Conservation (phyloP, 345 rosid genomes). For the Turritis glabra region DNA sequence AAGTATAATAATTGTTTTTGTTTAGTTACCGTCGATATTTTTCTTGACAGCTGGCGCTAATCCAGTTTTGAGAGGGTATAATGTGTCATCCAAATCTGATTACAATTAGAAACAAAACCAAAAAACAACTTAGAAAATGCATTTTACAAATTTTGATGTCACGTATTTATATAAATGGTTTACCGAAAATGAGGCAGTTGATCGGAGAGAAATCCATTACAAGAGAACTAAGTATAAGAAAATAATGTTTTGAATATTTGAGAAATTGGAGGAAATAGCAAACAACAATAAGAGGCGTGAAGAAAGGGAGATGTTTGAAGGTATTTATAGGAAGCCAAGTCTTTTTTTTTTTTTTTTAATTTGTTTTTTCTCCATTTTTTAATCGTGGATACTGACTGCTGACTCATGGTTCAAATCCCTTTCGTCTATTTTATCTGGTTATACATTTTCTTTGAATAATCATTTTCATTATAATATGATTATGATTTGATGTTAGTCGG, state of each 20-base stretch:
- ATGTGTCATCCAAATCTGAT: constrained; percentile 91
- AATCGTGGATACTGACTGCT: constrained; percentile 28
- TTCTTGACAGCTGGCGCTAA: constrained; percentile 66
- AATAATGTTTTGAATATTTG: constrained; percentile 1
- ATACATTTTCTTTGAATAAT: not conserved
- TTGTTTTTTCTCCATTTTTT: not conserved
- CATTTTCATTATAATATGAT: constrained; percentile 1
- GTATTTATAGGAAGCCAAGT: not conserved
- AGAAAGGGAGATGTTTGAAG: not conserved
- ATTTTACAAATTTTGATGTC: not conserved
- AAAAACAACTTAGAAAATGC: not conserved
- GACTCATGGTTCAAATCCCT: constrained; percentile 49
- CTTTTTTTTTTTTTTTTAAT: not conserved
- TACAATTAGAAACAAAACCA: not conserved
- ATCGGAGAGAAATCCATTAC: constrained; percentile 55
- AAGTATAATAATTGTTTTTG: not conserved
- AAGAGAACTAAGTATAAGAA: not conserved
- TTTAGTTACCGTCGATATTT: constrained; percentile 72
- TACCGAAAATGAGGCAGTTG: constrained; percentile 79
- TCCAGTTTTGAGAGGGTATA: constrained; percentile 74
- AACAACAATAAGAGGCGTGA: constrained; percentile 8
- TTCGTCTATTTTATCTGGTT: constrained; percentile 13
- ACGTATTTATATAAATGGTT: not conserved
- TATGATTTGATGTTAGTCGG: not conserved
- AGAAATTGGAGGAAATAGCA: constrained; percentile 9